Percentiles rank a stretch among this genome's conserved stretches.
Evolutionary conservation across 148 eudicot species (phyloP).

Genomic region (Arbutus unedo): DNA sequence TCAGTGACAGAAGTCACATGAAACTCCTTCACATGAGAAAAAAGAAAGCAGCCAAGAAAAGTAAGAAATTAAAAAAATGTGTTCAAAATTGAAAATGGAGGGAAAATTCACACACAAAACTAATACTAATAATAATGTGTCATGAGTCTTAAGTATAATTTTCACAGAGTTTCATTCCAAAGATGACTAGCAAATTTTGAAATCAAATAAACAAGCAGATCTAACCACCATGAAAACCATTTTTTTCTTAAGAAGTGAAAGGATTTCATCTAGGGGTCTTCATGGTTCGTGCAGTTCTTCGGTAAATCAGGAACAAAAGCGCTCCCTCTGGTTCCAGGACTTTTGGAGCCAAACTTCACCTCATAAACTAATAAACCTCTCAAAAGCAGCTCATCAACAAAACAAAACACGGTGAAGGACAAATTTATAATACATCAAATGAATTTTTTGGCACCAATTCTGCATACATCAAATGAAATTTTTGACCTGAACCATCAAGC

Average conservation of each 20-base stretch:
- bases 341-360: not conserved
- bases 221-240: not conserved
- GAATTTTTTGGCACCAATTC: not conserved
- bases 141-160: not conserved
- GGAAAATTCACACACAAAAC: not conserved
- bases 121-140: not conserved
- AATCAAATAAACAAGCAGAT: not conserved
- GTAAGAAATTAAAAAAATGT: not conserved
- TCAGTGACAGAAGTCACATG: constrained; percentile 30
- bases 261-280: not conserved
- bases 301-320: not conserved
- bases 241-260: not conserved
- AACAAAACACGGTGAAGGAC: no score
- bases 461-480: not conserved
- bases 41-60: constrained; percentile 7
- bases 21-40: constrained; percentile 33
- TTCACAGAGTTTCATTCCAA: not conserved
- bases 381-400: not conserved
- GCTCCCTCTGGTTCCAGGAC: not conserved
- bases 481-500: not conserved
- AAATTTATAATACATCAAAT: no score
- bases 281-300: not conserved
- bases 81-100: not conserved
- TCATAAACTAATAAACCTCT: not conserved
- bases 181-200: not conserved